Evolutionary conservation across 192 early-diverging fungal genomes (phyloP), one percentile per base, ranked within the genome.

Genomic region (Coemansia sp.): DNA sequence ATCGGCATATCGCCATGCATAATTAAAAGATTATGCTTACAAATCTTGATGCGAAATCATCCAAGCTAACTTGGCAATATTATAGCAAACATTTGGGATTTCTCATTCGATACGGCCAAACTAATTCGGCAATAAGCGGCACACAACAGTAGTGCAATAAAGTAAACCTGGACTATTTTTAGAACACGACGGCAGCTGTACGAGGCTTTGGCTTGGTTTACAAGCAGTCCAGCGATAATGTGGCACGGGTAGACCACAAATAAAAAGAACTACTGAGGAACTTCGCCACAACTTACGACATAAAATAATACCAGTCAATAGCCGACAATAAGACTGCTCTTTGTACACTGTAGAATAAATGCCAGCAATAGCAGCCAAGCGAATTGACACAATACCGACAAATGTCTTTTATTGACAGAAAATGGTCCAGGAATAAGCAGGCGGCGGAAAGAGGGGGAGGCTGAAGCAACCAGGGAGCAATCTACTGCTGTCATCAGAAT

Each of bases 401-500:
- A 32, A 16, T 15, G 16, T 7, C n/a, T 32, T 49, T 14, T 31
- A 26, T 32, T 48, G 23, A 26, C 11, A 28, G 23, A 49, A 16
- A 9, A 32, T 6, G 15, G 45, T n/a, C 47, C 28, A 49, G 12
- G 31, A 49, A 34, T 49, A 49, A 49, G 32, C 14, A 49, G 32
- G 32, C 14, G 32, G 32, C 32, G 32, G 32, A 34, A 34, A 32
- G 28, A 28, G 21, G 46, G 46, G 45, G 45, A 48, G 56, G 21
- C 37, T 45, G 45, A 48, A 20, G 30, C 48, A 56, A 56, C 6
- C n/a, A 39, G 62, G 62, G 53, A 56, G 38, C 40, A 40, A 47
- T 54, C 32, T 64, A 64, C 62, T 64, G 62, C 53, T 47, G 26
- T 43, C 34, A 32, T 11, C 53, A 40, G 62, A 56, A 64, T 56